These are phyloP conservation scores for Periglandula ipomoeae DNA, from an alignment of 2,329 filamentous ascomycete genomes.

Conservation along the genomic window DNA sequence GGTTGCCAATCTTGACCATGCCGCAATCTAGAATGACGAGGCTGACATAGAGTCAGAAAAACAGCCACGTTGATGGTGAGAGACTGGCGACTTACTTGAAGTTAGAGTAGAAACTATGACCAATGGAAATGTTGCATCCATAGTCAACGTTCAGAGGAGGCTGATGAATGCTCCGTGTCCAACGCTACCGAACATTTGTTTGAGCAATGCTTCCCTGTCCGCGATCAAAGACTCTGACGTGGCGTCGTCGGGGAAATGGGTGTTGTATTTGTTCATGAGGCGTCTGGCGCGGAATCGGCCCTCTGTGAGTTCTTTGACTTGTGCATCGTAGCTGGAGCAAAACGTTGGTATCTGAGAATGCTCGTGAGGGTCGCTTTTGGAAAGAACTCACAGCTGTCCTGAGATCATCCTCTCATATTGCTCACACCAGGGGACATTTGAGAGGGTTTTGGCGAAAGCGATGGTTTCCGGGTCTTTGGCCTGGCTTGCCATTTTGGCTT, in stretches of 20 bases:
- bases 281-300: conserved; percentile 45
- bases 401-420: conserved; percentile 58
- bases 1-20: conserved; percentile 57
- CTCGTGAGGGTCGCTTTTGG: neutral
- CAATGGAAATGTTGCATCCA: conserved; percentile 54
- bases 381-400: conserved; percentile 42
- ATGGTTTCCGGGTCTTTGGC: conserved; percentile 33
- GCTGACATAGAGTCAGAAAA: conserved; percentile 16
- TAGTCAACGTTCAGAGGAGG: conserved; percentile 56
- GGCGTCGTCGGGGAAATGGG: conserved; percentile 39
- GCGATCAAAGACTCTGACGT: conserved; percentile 28
- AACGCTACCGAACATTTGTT: conserved; percentile 37
- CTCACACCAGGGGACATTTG: conserved; percentile 46
- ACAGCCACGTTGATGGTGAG: neutral
- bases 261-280: conserved; percentile 50
- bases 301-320: conserved; percentile 36
- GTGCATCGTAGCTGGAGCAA: conserved; percentile 40
- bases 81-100: conserved; percentile 19
- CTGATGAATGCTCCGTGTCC: conserved; percentile 47
- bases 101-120: conserved; percentile 55
- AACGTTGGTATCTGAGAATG: no score
- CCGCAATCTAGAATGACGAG: conserved; percentile 65
- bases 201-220: conserved; percentile 37
- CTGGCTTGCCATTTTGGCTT: conserved; percentile 16
- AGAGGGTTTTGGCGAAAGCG: conserved; percentile 35